A percentile compares a stretch with the other conserved stretches of the same genome.
Conservation (phyloP, 352 stramenopile species). For the Phytopythium cucurbitacearum region DNA sequence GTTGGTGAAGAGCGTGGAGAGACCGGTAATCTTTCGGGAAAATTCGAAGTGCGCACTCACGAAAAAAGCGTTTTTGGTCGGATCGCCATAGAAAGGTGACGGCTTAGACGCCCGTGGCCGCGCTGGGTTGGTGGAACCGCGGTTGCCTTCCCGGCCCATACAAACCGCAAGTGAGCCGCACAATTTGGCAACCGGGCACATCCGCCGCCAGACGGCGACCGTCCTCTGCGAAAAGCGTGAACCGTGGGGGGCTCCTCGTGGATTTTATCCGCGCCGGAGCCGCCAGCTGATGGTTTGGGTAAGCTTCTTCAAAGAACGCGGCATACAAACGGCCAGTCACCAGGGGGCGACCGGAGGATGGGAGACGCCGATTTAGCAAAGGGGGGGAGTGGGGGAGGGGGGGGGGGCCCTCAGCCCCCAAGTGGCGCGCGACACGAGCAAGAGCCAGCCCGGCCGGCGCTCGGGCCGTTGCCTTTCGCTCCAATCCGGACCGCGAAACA, state of each 20-base stretch:
- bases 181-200: slow-evolving; percentile 4
- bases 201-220: neutral
- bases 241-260: neutral
- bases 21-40: too few relatives aligned
- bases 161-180: neutral
- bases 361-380: neutral
- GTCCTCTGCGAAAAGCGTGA: slow-evolving; percentile 1
- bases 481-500: neutral
- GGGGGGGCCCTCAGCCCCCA: too few relatives aligned
- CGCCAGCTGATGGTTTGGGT: neutral
- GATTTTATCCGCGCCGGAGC: too few relatives aligned
- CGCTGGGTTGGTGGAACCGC: too few relatives aligned
- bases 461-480: neutral
- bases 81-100: too few relatives aligned
- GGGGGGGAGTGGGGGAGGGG: neutral
- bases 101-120: too few relatives aligned
- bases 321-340: neutral
- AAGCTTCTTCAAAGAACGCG: slow-evolving; percentile 2
- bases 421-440: too few relatives aligned
- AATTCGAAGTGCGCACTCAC: too few relatives aligned
- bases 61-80: too few relatives aligned
- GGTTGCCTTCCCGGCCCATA: neutral
- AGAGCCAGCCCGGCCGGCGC: too few relatives aligned
- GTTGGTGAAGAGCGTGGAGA: too few relatives aligned
- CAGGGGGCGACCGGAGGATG: neutral